A percentile compares a stretch with the other conserved stretches of the same genome.
Evolutionary conservation across 176 grass and related monocot genomes (phyloP).

Genomic region (Zoysia pacifica): DNA sequence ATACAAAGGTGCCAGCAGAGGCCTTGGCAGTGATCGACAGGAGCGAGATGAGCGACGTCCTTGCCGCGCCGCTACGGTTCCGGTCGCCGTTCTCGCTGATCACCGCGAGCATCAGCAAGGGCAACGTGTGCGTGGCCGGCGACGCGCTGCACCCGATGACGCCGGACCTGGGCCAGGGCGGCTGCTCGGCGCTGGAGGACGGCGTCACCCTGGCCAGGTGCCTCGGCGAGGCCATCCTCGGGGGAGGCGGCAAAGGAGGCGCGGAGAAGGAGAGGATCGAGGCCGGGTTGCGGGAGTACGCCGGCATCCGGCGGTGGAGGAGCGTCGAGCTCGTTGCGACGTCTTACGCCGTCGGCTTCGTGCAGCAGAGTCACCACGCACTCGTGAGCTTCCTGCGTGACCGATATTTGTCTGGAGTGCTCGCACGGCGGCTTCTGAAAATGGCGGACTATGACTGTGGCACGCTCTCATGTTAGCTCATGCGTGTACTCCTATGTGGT

Average conservation of each 20-base stretch:
- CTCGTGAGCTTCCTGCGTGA: constrained; percentile 54
- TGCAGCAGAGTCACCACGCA: constrained; percentile 43
- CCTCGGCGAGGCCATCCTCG: constrained; percentile 47
- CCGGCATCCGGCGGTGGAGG: constrained; percentile 62
- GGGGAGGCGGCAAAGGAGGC: neutral
- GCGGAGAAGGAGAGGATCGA: constrained; percentile 31
- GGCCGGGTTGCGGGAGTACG: constrained; percentile 47
- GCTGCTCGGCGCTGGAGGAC: constrained; percentile 73
- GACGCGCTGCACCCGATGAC: constrained; percentile 93
- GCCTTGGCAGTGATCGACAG: constrained; percentile 38
- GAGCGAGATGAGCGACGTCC: constrained; percentile 56
- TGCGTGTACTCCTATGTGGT: no score
- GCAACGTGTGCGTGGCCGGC: constrained; percentile 65
- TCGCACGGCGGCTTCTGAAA: constrained; percentile 18
- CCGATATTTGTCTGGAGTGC: constrained; percentile 35
- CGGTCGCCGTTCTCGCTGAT: constrained; percentile 55
- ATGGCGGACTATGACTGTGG: constrained; percentile 57
- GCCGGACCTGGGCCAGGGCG: constrained; percentile 77
- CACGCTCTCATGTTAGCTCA: constrained; percentile 8
- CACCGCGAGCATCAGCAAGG: constrained; percentile 44
- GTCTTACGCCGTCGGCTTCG: constrained; percentile 41
- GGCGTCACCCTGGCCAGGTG: constrained; percentile 50
- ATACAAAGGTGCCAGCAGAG: constrained; percentile 34
- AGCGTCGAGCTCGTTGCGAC: constrained; percentile 41
- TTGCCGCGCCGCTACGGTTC: constrained; percentile 54